Conservation (phyloP, 495 filamentous ascomycete species). For the Talaromyces trachyspermus region DNA sequence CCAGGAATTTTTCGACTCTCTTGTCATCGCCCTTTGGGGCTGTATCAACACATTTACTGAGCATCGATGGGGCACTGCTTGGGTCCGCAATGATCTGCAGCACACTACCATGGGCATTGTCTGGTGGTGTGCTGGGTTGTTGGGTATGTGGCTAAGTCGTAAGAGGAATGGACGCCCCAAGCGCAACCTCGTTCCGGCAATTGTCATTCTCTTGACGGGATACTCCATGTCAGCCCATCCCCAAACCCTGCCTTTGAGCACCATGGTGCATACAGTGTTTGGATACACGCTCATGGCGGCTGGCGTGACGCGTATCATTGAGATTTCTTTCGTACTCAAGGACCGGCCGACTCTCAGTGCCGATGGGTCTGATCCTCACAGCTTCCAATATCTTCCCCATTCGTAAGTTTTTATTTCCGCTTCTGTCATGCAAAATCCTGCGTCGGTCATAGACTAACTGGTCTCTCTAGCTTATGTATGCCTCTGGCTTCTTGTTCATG, state of each 20-base stretch:
- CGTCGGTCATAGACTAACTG: too few relatives aligned
- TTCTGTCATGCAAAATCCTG: not conserved
- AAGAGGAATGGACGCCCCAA: slow-evolving; percentile 76
- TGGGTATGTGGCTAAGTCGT: slow-evolving; percentile 86
- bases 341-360: slow-evolving; percentile 54
- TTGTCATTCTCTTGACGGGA: slow-evolving; percentile 88
- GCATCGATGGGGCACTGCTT: slow-evolving; percentile 82
- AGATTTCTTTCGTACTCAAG: slow-evolving; percentile 78
- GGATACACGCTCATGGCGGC: slow-evolving; percentile 94
- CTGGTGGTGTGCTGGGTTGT: slow-evolving; percentile 90
- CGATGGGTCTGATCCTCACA: slow-evolving; percentile 62
- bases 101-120: slow-evolving; percentile 96
- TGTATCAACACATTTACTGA: slow-evolving; percentile 98
- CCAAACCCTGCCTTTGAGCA: slow-evolving; percentile 73
- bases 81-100: slow-evolving; percentile 94
- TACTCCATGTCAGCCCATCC: slow-evolving; percentile 90
- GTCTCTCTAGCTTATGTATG: slow-evolving; percentile 68
- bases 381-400: slow-evolving; percentile 92
- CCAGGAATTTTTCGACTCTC: slow-evolving; percentile 95
- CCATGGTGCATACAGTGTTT: slow-evolving; percentile 85
- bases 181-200: slow-evolving; percentile 85
- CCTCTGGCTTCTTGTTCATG: slow-evolving; percentile 96
- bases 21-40: slow-evolving; percentile 88
- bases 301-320: slow-evolving; percentile 75
- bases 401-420: slow-evolving; percentile 53